Evolutionary conservation across 345 rosid species (phyloP).

Genomic region (Ceriops decandra): DNA sequence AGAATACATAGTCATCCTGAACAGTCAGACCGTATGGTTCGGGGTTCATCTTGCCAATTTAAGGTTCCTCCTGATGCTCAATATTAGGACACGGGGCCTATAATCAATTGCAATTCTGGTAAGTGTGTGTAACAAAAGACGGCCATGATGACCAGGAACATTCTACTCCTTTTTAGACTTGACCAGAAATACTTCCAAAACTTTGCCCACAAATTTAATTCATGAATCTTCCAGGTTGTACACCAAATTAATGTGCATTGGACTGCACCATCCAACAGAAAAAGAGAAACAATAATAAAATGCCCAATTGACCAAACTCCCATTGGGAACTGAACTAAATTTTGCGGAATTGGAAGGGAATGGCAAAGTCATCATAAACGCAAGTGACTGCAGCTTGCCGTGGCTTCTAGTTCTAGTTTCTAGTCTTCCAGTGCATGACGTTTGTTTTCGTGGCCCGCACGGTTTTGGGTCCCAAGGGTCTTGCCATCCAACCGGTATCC

Average conservation of each 20-base stretch:
- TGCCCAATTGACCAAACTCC: not conserved
- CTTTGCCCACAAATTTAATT: not conserved
- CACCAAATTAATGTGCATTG: slow-evolving; percentile 17
- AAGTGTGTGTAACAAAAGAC: not conserved
- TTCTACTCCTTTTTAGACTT: not conserved
- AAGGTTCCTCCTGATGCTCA: too few species aligned
- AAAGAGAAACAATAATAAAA: not conserved
- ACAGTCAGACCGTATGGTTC: not conserved
- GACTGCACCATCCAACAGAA: not conserved
- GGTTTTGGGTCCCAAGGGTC: slow-evolving; percentile 14
- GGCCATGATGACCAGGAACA: not conserved
- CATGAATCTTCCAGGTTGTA: slow-evolving; percentile 13
- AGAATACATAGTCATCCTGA: not conserved
- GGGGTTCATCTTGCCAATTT: slow-evolving; percentile 1
- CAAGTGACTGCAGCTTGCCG: slow-evolving; percentile 4
- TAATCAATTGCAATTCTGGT: not conserved
- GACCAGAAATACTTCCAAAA: slow-evolving; percentile 3
- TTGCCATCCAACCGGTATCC: slow-evolving; percentile 11
- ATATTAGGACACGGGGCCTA: not conserved
- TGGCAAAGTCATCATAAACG: slow-evolving; percentile 1
- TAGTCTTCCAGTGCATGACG: slow-evolving; percentile 5
- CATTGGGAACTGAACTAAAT: slow-evolving; percentile 9
- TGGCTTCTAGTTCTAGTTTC: not conserved
- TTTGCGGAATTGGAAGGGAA: slow-evolving; percentile 9
- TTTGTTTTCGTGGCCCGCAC: slow-evolving; percentile 13